Evolutionary conservation across 1,284 basidiomycete species (phyloP), one percentile per base, ranked within the genome.

Genomic region (Mycena sp.): DNA sequence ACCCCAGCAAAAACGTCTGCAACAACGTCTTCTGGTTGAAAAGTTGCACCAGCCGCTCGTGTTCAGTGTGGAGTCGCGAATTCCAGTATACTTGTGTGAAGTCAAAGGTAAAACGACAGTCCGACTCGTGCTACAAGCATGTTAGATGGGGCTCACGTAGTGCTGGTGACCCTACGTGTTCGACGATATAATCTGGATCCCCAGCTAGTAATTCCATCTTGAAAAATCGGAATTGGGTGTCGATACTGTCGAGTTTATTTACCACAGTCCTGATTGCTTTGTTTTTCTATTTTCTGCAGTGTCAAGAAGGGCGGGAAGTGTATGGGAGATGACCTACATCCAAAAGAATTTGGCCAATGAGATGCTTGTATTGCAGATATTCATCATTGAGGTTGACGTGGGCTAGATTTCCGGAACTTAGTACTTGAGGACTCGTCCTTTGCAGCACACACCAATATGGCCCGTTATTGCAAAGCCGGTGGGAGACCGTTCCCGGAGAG

Each of bases 71-170:
- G 35, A 99, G 78, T 19, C 98, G 88, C 19, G 96, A 97, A 80
- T 99, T 99, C 96, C 96, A 99, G 78, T 99, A 99, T 3, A 99
- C 98, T 70, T 89, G 85, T 10, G 93, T 90, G 73, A 99, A 99
- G 75, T 99, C 96, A 71, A 99, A 99, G 0, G 86, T 90, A 76
- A 99, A 99, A 16, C 80, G 81, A 77, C 96, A 99, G 68, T 89
- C 87, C 7, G 89, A 87, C 80, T 98, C 95, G 67, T 84, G 85
- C 93, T 96, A 72, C 26, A 38, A n/a, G 62, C 64, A 26, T 58
- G 62, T 37, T 63, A 54, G 51, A 32, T 44, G 23, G 11, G 19
- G 54, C 65, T 5, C 64, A 50, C 41, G 45, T 3, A 48, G 21
- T 29, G 30, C 4, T 38, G 54, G n/a, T 30, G 25, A n/a, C 78